Conservation (phyloP, 495 filamentous ascomycete species). For the Pseudotulostoma volvatum region DNA sequence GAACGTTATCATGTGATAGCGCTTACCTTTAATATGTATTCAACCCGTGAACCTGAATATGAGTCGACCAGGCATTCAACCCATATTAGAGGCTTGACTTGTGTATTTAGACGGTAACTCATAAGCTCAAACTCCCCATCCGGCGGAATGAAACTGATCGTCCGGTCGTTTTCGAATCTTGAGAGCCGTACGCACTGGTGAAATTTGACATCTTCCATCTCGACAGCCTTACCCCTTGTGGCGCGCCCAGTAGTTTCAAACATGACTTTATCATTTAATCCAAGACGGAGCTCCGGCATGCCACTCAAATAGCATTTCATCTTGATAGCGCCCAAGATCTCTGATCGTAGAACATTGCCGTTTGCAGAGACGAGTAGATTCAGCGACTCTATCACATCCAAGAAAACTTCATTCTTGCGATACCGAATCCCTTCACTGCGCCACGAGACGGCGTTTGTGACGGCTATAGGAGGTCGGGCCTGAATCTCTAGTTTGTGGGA, state of each 20-base stretch:
- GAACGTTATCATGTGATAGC: background rate
- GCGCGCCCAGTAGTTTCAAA: constrained; percentile 95
- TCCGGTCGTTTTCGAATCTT: constrained; percentile 95
- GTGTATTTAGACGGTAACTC: constrained; percentile 97
- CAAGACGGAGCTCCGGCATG: constrained; percentile 92
- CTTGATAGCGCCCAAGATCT: constrained; percentile 94
- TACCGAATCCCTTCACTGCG: constrained; percentile 96
- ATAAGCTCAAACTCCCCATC: constrained; percentile 99
- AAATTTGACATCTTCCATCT: constrained; percentile 99
- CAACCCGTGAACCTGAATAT: constrained; percentile 85
- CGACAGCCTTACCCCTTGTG: constrained; percentile 89
- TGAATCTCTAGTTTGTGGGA: constrained; percentile 96
- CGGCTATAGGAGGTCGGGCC: constrained; percentile 97
- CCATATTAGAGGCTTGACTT: constrained; percentile 97
- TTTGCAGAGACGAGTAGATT: constrained; percentile 91
- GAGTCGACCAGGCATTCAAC: constrained; percentile 95
- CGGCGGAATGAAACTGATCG: constrained; percentile 96
- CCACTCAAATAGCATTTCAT: constrained; percentile 99
- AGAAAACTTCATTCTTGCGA: constrained; percentile 98
- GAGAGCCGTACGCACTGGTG: constrained; percentile 95
- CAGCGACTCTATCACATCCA: constrained; percentile 92
- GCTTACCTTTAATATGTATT: constrained; percentile 88
- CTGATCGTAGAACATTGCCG: constrained; percentile 89
- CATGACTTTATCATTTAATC: constrained; percentile 98
- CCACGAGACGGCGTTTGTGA: constrained; percentile 98